Percentiles rank a stretch among this genome's conserved stretches.
These are phyloP conservation scores for Pouteria campechiana DNA, from an alignment of 179 eudicot species.

Conservation along the genomic window DNA sequence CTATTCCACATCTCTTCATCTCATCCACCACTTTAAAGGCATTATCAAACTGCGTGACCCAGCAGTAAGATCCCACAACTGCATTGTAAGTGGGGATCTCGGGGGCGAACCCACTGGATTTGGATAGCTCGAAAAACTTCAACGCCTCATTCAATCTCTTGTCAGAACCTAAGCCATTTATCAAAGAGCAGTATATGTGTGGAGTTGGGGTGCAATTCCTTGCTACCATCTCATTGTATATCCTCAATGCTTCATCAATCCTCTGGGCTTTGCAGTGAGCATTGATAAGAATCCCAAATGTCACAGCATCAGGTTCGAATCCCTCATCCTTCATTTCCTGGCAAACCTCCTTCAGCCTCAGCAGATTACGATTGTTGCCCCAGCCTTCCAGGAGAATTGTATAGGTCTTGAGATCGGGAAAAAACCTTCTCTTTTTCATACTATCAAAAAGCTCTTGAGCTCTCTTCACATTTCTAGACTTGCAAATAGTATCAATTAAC, in stretches of 20 bases:
- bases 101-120: slow-evolving; percentile 24
- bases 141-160: slow-evolving; percentile 54
- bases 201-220: slow-evolving; percentile 43
- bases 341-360: slow-evolving; percentile 52
- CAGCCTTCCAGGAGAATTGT: slow-evolving; percentile 69
- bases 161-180: slow-evolving; percentile 65
- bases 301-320: slow-evolving; percentile 65
- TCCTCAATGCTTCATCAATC: slow-evolving; percentile 34
- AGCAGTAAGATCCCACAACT: slow-evolving; percentile 68
- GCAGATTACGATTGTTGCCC: slow-evolving; percentile 56
- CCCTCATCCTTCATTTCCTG: slow-evolving; percentile 66
- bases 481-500: slow-evolving; percentile 47
- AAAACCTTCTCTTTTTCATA: slow-evolving; percentile 47
- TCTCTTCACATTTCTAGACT: slow-evolving; percentile 46
- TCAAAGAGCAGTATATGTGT: slow-evolving; percentile 66
- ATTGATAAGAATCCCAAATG: slow-evolving; percentile 67
- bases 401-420: slow-evolving; percentile 56
- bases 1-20: slow-evolving; percentile 56
- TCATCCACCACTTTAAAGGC: slow-evolving; percentile 59
- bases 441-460: slow-evolving; percentile 76
- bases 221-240: slow-evolving; percentile 47
- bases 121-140: slow-evolving; percentile 47
- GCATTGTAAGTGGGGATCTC: slow-evolving; percentile 81
- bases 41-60: slow-evolving; percentile 49
- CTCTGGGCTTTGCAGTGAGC: slow-evolving; percentile 59